Evolutionary conservation across 2,329 filamentous ascomycete species (phyloP), one percentile per base, ranked within the genome.

Genomic region (Trichophyton verrucosum): DNA sequence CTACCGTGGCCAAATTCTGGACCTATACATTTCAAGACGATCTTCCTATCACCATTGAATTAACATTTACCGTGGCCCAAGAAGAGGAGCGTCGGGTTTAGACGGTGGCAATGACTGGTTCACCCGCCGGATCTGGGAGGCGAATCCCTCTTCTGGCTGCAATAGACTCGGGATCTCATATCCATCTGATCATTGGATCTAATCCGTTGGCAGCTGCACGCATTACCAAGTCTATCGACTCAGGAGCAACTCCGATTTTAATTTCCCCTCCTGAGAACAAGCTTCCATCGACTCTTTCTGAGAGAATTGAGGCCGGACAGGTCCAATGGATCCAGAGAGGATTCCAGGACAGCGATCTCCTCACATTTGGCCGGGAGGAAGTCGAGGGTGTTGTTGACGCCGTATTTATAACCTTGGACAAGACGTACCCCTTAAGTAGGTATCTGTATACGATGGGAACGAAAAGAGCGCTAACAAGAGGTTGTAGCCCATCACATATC

Each of bases 131-230:
- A 20, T 47, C 17, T 15, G 22, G 38, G 30, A 57, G 42, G 40
- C 57, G 22, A 15, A 49, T 59, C 20, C 60, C 61, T 3, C 66
- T 78, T 27, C 68, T 78, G 66, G 70, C 73, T 27, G 74, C 76
- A 22, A 66, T 75, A 62, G 70, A 75, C 64, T 72, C 70, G 17
- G 68, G 71, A 42, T 72, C 69, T 1, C 76, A 78, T 59, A 66
- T 91, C 46, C 94, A 99, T 72, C 80, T 99, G 61, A 83, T 99
- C 68, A 75, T 97, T 64, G 94, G 94, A 62, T 86, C 87, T 38
- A 94, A 91, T 69, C 85, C 92, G 13, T 81, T 99, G 46, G 92
- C 94, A n/a, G 87, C 87, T 59, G 83, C 90, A 36, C 84, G 94
- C 67, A 95, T 89, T 75, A 77, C 82, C 11, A 88, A 89, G 70